Conservation (phyloP, 768 basidiomycete species). For the Termitomyces sp. region DNA sequence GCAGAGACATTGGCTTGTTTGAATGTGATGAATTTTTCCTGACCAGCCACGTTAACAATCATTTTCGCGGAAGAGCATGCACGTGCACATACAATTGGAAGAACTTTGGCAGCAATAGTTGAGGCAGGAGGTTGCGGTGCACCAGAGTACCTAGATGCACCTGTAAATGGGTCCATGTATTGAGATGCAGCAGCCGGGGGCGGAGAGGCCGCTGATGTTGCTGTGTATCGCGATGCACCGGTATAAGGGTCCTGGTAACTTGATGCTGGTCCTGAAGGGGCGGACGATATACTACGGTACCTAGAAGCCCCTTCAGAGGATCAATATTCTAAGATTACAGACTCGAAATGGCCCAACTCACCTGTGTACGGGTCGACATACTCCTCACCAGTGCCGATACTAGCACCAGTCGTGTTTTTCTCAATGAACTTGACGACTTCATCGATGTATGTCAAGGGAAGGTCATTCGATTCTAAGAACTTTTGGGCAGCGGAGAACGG, state of each 20-base stretch:
- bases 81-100: constrained; percentile 45
- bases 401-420: constrained; percentile 81
- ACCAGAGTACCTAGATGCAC: constrained; percentile 60
- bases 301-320: constrained; percentile 52
- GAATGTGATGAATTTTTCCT: constrained; percentile 73
- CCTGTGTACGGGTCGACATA: constrained; percentile 93
- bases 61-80: not conserved
- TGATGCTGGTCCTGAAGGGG: constrained; percentile 27
- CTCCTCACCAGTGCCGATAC: constrained; percentile 55
- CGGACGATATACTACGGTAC: constrained; percentile 45
- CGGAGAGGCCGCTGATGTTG: constrained; percentile 31
- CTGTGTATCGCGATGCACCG: constrained; percentile 61
- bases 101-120: constrained; percentile 33
- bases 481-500: constrained; percentile 85
- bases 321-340: constrained; percentile 4
- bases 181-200: constrained; percentile 29
- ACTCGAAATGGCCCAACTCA: constrained; percentile 18
- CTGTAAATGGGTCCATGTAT: constrained; percentile 66
- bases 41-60: not conserved
- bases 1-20: constrained; percentile 78
- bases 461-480: constrained; percentile 80
- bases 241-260: constrained; percentile 68
- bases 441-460: constrained; percentile 80
- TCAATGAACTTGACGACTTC: constrained; percentile 93
- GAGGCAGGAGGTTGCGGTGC: constrained; percentile 31